Conservation (phyloP, 2,329 filamentous ascomycete species). For the Aspergillus versicolor region DNA sequence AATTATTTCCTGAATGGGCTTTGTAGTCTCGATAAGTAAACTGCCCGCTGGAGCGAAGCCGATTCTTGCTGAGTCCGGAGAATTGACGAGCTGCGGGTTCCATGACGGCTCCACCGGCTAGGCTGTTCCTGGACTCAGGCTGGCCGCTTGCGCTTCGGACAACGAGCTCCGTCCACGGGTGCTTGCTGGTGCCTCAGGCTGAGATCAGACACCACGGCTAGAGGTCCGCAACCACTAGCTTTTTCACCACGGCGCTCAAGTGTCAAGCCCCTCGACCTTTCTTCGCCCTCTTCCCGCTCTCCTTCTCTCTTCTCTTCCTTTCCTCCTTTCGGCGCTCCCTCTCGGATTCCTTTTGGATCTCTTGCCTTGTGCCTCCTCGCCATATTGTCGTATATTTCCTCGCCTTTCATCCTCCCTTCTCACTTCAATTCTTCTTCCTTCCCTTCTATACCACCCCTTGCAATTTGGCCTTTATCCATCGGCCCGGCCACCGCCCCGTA, state of each 20-base stretch:
- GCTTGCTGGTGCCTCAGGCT: slow-evolving; percentile 1
- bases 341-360: slow-evolving; percentile 10
- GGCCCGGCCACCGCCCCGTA: slow-evolving; percentile 10
- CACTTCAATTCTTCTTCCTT: slow-evolving; percentile 5
- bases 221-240: slow-evolving; percentile 38
- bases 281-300: slow-evolving; percentile 13
- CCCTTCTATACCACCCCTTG: slow-evolving; percentile 7
- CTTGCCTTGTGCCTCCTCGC: slow-evolving; percentile 13
- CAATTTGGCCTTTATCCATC: slow-evolving; percentile 12
- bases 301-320: slow-evolving; percentile 16
- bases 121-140: slow-evolving; percentile 30
- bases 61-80: slow-evolving; percentile 19
- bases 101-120: slow-evolving; percentile 26
- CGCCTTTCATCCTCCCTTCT: slow-evolving; percentile 10
- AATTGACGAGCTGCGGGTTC: slow-evolving; percentile 29
- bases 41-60: not conserved
- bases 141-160: slow-evolving; percentile 22
- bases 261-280: slow-evolving; percentile 34
- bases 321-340: slow-evolving; percentile 13
- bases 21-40: no score
- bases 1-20: not conserved
- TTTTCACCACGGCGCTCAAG: slow-evolving; percentile 26
- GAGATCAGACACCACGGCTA: not conserved
- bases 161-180: slow-evolving; percentile 1
- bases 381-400: slow-evolving; percentile 12